Conservation (phyloP, 441 rosid species). For the Euphorbia corollata region DNA sequence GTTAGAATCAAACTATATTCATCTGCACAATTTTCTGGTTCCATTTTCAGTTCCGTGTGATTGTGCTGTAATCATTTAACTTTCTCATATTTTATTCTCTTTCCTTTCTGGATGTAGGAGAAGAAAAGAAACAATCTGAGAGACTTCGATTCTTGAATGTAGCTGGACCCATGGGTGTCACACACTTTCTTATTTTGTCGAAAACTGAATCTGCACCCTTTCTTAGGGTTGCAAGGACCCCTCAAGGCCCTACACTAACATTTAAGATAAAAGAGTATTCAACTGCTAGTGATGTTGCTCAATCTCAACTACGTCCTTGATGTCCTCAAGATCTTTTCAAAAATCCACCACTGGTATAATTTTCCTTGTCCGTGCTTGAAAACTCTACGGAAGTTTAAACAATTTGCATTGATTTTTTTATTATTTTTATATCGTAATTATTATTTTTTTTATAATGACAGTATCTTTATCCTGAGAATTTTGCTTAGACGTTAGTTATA, state of each 20-base stretch:
- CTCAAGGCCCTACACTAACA: conserved; percentile 78
- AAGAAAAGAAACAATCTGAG: conserved; percentile 70
- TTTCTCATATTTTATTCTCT: neutral
- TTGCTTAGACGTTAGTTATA: too few relatives aligned
- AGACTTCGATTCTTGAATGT: conserved; percentile 79
- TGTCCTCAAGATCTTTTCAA: conserved; percentile 90
- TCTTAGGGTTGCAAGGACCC: conserved; percentile 64
- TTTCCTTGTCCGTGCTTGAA: neutral
- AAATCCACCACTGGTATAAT: conserved; percentile 69
- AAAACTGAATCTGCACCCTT: conserved; percentile 59
- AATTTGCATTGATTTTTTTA: too few relatives aligned
- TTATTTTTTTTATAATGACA: too few relatives aligned
- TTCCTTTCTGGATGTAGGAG: conserved; percentile 44
- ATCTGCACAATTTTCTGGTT: neutral
- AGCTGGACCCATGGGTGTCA: conserved; percentile 96
- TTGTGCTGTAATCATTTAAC: neutral
- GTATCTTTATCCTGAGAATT: too few relatives aligned
- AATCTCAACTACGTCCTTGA: conserved; percentile 76
- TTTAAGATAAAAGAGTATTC: conserved; percentile 77
- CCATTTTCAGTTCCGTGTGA: neutral
- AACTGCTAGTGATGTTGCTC: conserved; percentile 64
- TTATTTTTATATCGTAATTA: too few relatives aligned
- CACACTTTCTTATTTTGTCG: conserved; percentile 74
- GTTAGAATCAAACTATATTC: too few relatives aligned
- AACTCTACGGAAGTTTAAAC: too few relatives aligned